Evolutionary conservation across 1,139 yeast genomes (phyloP).

Genomic region (Debaryomyces sp.): DNA sequence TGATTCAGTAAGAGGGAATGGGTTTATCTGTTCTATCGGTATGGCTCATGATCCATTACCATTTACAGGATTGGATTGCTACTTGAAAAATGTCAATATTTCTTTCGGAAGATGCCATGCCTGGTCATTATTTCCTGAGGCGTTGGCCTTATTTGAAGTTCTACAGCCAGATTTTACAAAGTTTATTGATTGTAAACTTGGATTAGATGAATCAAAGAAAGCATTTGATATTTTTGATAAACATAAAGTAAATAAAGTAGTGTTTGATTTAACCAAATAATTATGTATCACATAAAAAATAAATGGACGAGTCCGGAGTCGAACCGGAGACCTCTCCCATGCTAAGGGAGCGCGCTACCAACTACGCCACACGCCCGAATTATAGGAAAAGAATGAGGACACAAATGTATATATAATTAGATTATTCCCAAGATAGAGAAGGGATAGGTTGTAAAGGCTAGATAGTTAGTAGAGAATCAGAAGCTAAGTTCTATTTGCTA

Average conservation of each 20-base stretch:
- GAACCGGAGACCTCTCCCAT: conserved; percentile 91
- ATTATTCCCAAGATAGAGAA: no score
- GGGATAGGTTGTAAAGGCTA: no score
- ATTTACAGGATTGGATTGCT: conserved; percentile 60
- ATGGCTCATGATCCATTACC: conserved; percentile 65
- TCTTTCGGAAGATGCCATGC: conserved; percentile 71
- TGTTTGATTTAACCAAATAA: conserved; percentile 35
- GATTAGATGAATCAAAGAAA: conserved; percentile 45
- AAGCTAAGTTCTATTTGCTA: no score
- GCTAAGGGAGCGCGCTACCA: conserved; percentile 94
- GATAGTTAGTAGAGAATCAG: no score
- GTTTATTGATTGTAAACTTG: conserved; percentile 51
- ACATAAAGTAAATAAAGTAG: conserved; percentile 59
- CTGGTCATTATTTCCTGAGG: conserved; percentile 57
- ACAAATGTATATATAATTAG: no score
- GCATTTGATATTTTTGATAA: conserved; percentile 56
- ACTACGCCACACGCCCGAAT: conserved; percentile 86
- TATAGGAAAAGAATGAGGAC: no score
- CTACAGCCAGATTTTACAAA: conserved; percentile 46
- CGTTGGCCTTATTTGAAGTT: conserved; percentile 50
- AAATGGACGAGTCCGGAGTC: conserved; percentile 87
- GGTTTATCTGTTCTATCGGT: conserved; percentile 61
- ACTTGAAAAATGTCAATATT: conserved; percentile 56
- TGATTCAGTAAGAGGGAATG: conserved; percentile 59
- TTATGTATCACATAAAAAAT: conserved; percentile 19